Conservation (phyloP, 257 asterid genomes). For the Solanum peruvianum region DNA sequence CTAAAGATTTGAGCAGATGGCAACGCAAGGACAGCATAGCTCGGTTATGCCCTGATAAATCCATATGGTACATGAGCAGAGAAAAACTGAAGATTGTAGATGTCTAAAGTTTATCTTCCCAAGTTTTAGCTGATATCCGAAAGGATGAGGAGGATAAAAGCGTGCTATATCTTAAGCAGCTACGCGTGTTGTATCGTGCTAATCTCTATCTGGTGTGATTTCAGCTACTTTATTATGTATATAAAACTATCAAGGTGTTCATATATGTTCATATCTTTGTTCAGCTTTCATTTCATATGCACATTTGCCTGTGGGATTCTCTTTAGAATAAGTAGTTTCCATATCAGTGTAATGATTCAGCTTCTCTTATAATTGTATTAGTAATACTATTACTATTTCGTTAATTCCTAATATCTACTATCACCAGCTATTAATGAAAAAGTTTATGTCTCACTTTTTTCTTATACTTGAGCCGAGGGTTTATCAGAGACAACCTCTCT, state of each 20-base stretch:
- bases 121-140: not conserved
- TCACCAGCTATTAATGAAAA: not conserved
- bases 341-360: not conserved
- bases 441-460: not conserved
- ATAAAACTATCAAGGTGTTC: not conserved
- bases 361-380: not conserved
- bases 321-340: not conserved
- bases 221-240: not conserved
- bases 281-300: not conserved
- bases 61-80: not conserved
- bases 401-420: not conserved
- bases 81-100: not conserved
- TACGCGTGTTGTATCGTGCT: not conserved
- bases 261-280: not conserved
- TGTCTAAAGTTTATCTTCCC: not conserved
- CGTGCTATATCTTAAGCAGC: not conserved
- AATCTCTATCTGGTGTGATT: not conserved
- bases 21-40: not conserved
- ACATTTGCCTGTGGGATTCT: not conserved
- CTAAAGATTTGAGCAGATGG: not conserved
- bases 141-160: not conserved
- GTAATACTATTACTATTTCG: not conserved
- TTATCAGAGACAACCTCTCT: too few species aligned
- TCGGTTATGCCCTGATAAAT: not conserved
- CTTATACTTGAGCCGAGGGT: not conserved